phyloP scores from a whole-genome alignment of 176 grass and related monocot species.

The Areca catechu region DNA sequence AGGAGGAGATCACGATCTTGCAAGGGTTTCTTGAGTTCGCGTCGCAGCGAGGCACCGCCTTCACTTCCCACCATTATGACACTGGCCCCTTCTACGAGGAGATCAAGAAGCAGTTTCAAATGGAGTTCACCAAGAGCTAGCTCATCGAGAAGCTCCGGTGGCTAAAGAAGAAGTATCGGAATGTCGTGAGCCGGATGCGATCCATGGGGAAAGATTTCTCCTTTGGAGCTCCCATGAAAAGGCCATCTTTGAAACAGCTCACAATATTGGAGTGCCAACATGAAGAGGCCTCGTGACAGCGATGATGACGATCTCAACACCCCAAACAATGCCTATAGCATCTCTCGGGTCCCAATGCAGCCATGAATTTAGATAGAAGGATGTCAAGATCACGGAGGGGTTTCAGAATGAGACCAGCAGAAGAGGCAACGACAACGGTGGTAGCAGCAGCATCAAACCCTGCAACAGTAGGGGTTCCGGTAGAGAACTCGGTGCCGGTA shows the following conservation, averaged over 20 bases:
- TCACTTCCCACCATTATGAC: conserved; percentile 88
- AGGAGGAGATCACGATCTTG: conserved; percentile 81
- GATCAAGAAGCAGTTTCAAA: conserved; percentile 53
- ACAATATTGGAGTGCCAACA: conserved; percentile 61
- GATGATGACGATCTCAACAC: conserved; percentile 12
- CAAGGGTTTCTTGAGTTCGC: conserved; percentile 77
- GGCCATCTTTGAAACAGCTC: conserved; percentile 71
- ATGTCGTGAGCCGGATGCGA: conserved; percentile 42
- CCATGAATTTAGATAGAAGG: conserved; percentile 25
- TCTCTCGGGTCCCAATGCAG: conserved; percentile 5
- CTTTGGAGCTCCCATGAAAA: conserved; percentile 64
- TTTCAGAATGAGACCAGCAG: conserved; percentile 34
- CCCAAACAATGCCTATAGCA: no score
- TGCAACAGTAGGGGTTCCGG: conserved; percentile 5
- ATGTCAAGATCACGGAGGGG: conserved; percentile 31
- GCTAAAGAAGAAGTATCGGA: conserved; percentile 93
- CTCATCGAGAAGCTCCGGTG: conserved; percentile 92
- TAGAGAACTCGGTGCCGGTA: conserved; percentile 28
- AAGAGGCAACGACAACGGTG: conserved; percentile 28
- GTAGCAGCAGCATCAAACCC: background rate
- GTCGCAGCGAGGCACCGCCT: conserved; percentile 71
- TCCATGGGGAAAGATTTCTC: conserved; percentile 39
- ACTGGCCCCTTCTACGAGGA: conserved; percentile 89
- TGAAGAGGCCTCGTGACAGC: conserved; percentile 39
- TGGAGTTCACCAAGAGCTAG: conserved; percentile 84